phyloP scores from a whole-genome alignment of 192 early-diverging fungal genomes.

The Rhizophagus sp. region DNA sequence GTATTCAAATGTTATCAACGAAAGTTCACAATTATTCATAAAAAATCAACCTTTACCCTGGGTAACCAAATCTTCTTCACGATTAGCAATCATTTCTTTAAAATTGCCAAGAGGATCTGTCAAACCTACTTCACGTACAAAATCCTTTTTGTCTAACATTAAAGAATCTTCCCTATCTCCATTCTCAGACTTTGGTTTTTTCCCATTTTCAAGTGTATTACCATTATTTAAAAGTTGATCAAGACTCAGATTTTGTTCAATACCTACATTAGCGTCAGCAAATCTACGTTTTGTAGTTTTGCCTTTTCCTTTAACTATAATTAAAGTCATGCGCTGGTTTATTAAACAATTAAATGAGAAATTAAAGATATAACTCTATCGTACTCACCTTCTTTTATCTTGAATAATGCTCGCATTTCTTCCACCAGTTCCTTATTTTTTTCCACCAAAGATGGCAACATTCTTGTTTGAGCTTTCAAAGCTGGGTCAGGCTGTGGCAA shows the following conservation, averaged over 20 bases:
- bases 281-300: conserved; percentile 34
- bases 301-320: conserved; percentile 35
- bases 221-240: conserved; percentile 28
- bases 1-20: background rate
- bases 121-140: conserved; percentile 49
- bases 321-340: background rate
- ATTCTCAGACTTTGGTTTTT: conserved; percentile 30
- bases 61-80: conserved; percentile 53
- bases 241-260: conserved; percentile 8
- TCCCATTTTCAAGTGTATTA: conserved; percentile 35
- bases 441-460: conserved; percentile 45
- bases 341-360: background rate
- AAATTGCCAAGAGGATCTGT: conserved; percentile 64
- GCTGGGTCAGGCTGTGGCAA: conserved; percentile 52
- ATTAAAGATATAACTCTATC: background rate
- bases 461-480: conserved; percentile 49
- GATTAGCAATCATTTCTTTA: conserved; percentile 54
- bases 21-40: background rate
- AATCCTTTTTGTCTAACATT: conserved; percentile 29
- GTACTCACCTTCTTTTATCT: conserved; percentile 55
- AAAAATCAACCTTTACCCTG: conserved; percentile 39
- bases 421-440: conserved; percentile 41
- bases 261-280: conserved; percentile 21
- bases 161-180: background rate
- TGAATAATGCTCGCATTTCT: conserved; percentile 50